A percentile compares a stretch with the other conserved stretches of the same genome.
Conservation (phyloP, 192 early-diverging fungal species). For the Coemansia aciculifera region DNA sequence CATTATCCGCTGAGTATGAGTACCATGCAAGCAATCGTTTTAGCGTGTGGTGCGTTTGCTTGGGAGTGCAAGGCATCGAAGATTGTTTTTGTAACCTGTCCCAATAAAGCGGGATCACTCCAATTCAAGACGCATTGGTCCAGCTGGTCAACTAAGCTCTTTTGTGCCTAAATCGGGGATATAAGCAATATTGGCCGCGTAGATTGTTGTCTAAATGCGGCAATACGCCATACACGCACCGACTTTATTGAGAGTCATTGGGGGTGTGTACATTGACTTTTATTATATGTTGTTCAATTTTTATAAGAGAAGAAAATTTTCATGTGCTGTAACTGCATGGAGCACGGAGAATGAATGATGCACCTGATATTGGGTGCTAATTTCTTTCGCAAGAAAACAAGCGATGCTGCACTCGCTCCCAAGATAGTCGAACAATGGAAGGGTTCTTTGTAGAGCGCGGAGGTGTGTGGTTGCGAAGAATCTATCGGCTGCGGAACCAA, state of each 20-base stretch:
- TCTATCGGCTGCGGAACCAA: constrained; percentile 1
- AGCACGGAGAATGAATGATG: constrained; percentile 4
- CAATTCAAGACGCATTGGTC: neutral
- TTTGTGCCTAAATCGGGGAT: neutral
- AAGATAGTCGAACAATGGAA: neutral
- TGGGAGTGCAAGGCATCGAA: neutral
- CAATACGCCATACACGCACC: neutral
- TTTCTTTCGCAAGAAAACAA: neutral
- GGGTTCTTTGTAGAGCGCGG: neutral
- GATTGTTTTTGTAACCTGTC: neutral
- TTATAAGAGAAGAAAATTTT: neutral
- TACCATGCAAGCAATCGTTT: constrained; percentile 4
- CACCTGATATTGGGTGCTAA: constrained; percentile 4
- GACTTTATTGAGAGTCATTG: neutral
- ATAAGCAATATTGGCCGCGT: neutral
- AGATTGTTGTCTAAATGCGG: constrained; percentile 1
- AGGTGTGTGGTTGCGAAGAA: neutral
- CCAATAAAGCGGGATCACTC: neutral
- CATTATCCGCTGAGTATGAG: neutral
- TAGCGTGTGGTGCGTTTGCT: neutral
- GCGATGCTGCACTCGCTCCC: neutral
- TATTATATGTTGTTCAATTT: neutral
- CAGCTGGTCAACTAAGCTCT: neutral
- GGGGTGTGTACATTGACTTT: neutral
- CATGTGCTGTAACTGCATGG: constrained; percentile 3